These are phyloP conservation scores for Oidiodendron maius DNA, from an alignment of 495 filamentous ascomycete genomes.

Conservation along the genomic window DNA sequence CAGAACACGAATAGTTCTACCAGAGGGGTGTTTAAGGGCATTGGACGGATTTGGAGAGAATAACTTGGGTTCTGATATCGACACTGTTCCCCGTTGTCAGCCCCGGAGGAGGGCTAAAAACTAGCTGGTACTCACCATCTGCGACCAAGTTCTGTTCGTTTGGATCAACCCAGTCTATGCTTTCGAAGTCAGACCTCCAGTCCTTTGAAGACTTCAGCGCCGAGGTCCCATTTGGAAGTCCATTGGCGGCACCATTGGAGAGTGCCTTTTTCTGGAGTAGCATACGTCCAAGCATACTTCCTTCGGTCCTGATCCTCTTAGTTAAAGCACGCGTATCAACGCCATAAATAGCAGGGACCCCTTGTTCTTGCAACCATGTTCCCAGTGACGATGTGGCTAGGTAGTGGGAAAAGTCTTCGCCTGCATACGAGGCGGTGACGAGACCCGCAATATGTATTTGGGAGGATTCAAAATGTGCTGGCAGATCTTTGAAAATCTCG, in stretches of 20 bases:
- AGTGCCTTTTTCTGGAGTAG: conserved; percentile 58
- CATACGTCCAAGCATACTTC: conserved; percentile 94
- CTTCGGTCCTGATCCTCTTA: conserved; percentile 86
- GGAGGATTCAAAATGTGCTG: conserved; percentile 84
- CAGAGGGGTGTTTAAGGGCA: conserved; percentile 78
- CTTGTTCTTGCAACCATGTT: conserved; percentile 92
- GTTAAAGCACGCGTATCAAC: conserved; percentile 92
- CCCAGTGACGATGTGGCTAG: conserved; percentile 84
- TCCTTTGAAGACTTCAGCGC: conserved; percentile 31
- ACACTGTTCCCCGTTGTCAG: conserved; percentile 55
- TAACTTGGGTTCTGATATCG: conserved; percentile 72
- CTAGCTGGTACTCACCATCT: conserved; percentile 64
- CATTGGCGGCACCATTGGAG: conserved; percentile 40
- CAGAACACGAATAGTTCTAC: conserved; percentile 76
- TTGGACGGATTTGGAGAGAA: conserved; percentile 62
- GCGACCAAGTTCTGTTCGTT: conserved; percentile 87
- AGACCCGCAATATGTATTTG: conserved; percentile 91
- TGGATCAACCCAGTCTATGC: conserved; percentile 82
- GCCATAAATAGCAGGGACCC: conserved; percentile 91
- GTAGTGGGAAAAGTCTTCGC: conserved; percentile 91
- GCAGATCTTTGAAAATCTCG: conserved; percentile 72
- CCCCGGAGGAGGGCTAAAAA: conserved; percentile 7
- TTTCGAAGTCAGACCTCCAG: conserved; percentile 67
- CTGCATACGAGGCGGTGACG: conserved; percentile 82
- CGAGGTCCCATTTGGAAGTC: conserved; percentile 23